phyloP scores from a whole-genome alignment of 1,139 yeast genomes.

The Magnusiomyces suaveolens region DNA sequence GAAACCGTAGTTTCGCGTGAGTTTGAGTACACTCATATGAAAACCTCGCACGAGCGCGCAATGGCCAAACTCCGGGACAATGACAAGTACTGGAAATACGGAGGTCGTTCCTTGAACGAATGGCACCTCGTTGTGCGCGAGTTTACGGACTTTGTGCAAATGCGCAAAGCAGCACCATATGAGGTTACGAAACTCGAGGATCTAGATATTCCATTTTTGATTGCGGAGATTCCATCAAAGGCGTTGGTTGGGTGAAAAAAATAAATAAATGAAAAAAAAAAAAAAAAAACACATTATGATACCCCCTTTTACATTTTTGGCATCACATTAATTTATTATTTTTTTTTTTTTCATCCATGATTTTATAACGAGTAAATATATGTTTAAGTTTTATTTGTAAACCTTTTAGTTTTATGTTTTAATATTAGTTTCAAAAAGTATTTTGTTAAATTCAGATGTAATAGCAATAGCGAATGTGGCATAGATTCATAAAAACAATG shows the following conservation, averaged over 20 bases:
- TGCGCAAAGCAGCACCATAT: constrained; percentile 20
- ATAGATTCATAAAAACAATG: too few species aligned
- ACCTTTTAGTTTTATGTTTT: too few species aligned
- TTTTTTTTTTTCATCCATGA: not conserved
- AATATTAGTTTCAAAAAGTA: too few species aligned
- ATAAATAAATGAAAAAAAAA: not conserved
- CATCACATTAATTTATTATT: too few species aligned
- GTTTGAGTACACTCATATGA: constrained; percentile 7
- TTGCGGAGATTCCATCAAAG: constrained; percentile 33
- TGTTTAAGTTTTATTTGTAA: too few species aligned
- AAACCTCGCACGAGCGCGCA: not conserved
- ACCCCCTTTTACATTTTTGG: not conserved
- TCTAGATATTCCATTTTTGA: constrained; percentile 36
- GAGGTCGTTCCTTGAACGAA: constrained; percentile 60
- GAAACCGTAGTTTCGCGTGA: not conserved
- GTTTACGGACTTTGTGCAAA: constrained; percentile 46
- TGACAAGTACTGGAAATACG: constrained; percentile 32
- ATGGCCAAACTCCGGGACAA: constrained; percentile 16
- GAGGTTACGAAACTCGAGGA: constrained; percentile 28
- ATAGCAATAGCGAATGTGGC: too few species aligned
- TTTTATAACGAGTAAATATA: too few species aligned
- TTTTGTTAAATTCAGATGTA: too few species aligned
- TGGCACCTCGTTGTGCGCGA: constrained; percentile 50
- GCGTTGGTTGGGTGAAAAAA: constrained; percentile 5
- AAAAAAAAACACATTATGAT: not conserved